phyloP scores from a whole-genome alignment of 805 yeast species.

The Hanseniaspora hatyaiensis region DNA sequence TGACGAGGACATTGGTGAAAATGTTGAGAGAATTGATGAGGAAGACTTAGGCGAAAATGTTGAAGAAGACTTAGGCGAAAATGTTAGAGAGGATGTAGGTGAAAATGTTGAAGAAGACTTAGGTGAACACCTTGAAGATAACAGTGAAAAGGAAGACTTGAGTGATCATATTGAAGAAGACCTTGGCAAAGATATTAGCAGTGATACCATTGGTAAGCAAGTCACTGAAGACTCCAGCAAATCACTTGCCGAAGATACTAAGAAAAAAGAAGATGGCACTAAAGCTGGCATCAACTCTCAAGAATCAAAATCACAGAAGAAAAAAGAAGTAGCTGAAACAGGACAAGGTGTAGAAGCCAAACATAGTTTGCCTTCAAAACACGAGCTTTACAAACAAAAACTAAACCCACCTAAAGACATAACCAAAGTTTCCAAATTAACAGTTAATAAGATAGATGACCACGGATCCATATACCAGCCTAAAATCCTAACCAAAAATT shows the following conservation, averaged over 20 bases:
- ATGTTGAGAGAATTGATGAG: too few relatives aligned
- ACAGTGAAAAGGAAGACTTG: constrained; percentile 27
- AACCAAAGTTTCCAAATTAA: constrained; percentile 13
- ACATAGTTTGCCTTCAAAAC: too few relatives aligned
- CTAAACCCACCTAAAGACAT: constrained; percentile 1
- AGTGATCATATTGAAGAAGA: constrained; percentile 17
- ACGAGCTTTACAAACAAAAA: constrained; percentile 7
- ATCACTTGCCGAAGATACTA: too few relatives aligned
- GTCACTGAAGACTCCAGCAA: too few relatives aligned
- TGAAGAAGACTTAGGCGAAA: too few relatives aligned
- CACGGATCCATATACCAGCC: constrained; percentile 48
- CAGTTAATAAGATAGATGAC: constrained; percentile 40
- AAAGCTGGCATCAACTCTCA: neutral
- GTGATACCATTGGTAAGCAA: too few relatives aligned
- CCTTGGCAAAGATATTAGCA: too few relatives aligned
- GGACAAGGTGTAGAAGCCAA: too few relatives aligned
- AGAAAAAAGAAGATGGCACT: constrained; percentile 18
- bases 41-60: constrained; percentile 24
- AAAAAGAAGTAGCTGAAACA: too few relatives aligned
- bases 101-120: constrained; percentile 17
- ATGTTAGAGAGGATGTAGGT: constrained; percentile 27
- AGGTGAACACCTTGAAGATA: too few relatives aligned
- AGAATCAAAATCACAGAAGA: neutral
- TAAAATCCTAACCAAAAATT: constrained; percentile 52
- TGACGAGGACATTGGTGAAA: constrained; percentile 18